Base-by-base conservation (phyloP, 73 alveolate species). In the Diophrys sp. region DNA sequence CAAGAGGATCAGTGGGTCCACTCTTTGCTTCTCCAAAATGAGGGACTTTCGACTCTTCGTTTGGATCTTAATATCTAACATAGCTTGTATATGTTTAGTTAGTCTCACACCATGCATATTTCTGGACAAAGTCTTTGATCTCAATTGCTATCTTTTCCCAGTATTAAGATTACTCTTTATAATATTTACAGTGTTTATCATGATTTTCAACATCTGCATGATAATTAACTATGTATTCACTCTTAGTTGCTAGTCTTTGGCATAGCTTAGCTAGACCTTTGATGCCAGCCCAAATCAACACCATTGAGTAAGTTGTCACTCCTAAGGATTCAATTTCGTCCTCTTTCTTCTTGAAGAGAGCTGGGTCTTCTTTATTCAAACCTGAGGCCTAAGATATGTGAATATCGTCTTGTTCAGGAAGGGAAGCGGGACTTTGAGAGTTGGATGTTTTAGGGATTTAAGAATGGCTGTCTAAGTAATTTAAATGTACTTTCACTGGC, bases 111-210 rank as follows among this genome's bases (percentile, higher is more conserved):
- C 87, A 79, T 1, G 81, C 87, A 54, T 66, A 70, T 33, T 79
- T 79, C 23, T 24, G 62, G 28, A 79, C 53, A 67, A 79, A 79
- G 30, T 79, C 87, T 70, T 54, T 69, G 23, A 79, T 78, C 44
- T 79, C 74, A 23, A 70, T 70, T n/a, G 87, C 55, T 70, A 77
- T 70, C 26, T 33, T 62, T 44, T 70, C 87, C 87, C 87, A 79
- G n/a, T 67, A 1, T 33, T 79, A 25, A 33, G 76, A 33, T 44
- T 79, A 53, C 31, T 79, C 75, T n/a, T 32, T 32, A 27, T 70
- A 71, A 66, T 34, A 79, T 27, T 29, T 25, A 1, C 54, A 68
- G n/a, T 33, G 67, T 26, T 70, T 79, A 14, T 79, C 87, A 34
- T 79, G 81, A 26, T 69, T 74, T 29, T 24, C 69, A 26, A 67